A percentile compares a stretch with the other conserved stretches of the same genome.
phyloP scores from a whole-genome alignment of 495 filamentous ascomycete species.

The Neurospora sp. region DNA sequence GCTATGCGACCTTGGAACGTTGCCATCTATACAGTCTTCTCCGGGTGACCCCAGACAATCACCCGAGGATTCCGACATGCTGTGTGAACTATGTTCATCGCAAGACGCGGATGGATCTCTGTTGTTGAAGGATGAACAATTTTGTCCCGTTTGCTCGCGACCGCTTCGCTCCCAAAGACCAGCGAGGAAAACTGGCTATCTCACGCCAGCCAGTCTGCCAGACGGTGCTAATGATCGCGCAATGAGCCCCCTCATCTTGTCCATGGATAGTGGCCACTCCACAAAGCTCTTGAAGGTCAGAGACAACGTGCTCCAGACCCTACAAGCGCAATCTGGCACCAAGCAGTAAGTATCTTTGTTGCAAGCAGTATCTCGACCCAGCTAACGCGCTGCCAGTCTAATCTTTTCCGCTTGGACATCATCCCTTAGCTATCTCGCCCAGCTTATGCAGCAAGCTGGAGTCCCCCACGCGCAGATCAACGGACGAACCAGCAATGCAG shows the following conservation, averaged over 20 bases:
- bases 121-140: neutral
- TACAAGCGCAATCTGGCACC: neutral
- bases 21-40: neutral
- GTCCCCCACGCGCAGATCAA: neutral
- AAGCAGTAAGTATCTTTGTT: neutral
- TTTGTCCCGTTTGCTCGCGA: neutral
- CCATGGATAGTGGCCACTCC: neutral
- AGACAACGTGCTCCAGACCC: neutral
- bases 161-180: neutral
- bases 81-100: neutral
- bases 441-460: neutral
- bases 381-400: neutral
- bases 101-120: neutral
- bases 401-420: neutral
- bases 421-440: neutral
- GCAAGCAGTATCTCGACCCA: neutral
- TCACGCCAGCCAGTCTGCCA: neutral
- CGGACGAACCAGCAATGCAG: neutral
- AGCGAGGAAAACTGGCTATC: neutral
- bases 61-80: neutral
- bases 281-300: neutral
- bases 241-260: neutral
- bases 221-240: neutral
- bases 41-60: neutral
- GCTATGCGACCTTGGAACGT: conserved; percentile 4